Conservation (phyloP, 2,329 filamentous ascomycete species). For the Ceratocystis alfenasii region DNA sequence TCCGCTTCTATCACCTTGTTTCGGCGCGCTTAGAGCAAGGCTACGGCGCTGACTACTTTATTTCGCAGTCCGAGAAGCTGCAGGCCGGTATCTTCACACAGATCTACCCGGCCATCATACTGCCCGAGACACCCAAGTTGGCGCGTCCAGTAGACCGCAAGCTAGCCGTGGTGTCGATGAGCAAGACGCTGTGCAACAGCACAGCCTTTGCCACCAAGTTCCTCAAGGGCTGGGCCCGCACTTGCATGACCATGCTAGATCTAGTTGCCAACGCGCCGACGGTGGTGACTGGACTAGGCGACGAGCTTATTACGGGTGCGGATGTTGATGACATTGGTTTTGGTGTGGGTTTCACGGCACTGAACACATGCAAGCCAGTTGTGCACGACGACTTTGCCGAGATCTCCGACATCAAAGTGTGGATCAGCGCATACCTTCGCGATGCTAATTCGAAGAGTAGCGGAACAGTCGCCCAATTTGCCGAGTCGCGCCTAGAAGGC, state of each 20-base stretch:
- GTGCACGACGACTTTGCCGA: conserved; percentile 75
- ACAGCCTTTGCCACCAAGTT: conserved; percentile 71
- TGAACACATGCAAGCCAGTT: conserved; percentile 76
- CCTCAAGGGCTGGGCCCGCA: conserved; percentile 81
- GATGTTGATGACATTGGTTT: conserved; percentile 94
- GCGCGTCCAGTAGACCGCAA: conserved; percentile 83
- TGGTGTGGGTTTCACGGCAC: conserved; percentile 82
- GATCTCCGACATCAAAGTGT: conserved; percentile 66
- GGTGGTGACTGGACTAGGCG: conserved; percentile 50
- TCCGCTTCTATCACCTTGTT: conserved; percentile 88
- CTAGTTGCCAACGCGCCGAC: conserved; percentile 76
- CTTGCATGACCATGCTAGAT: conserved; percentile 78
- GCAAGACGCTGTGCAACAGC: conserved; percentile 81
- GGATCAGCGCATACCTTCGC: conserved; percentile 69
- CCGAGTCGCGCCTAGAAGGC: conserved; percentile 55
- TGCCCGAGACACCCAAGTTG: conserved; percentile 80
- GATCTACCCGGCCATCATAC: conserved; percentile 75
- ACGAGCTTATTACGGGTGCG: conserved; percentile 70
- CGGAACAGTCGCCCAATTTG: conserved; percentile 59
- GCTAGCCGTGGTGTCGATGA: conserved; percentile 81
- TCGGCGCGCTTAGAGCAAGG: conserved; percentile 66
- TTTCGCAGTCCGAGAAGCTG: conserved; percentile 68
- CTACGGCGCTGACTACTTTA: conserved; percentile 87
- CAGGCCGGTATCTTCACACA: conserved; percentile 70
- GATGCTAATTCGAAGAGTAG: conserved; percentile 62